Base-by-base conservation (phyloP, 2,329 filamentous ascomycete genomes). In the Pleurostoma richardsiae region DNA sequence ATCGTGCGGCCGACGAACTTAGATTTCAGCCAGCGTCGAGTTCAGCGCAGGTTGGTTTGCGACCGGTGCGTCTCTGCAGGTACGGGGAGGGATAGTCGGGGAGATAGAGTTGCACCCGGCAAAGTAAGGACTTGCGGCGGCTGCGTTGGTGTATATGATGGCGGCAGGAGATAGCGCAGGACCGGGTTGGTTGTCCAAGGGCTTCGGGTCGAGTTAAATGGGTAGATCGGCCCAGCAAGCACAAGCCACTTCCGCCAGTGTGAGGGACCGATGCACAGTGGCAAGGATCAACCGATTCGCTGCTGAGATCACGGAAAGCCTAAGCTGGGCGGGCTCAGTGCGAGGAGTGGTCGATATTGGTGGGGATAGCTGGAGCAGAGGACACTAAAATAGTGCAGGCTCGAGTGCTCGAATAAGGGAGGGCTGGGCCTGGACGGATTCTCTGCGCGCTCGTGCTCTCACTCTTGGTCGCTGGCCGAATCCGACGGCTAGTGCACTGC, bases 81-180 rank as follows among this genome's bases (percentile, higher is more conserved):
- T 57, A 53, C 57, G 54, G 52, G 59, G 55, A 61, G 56, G 56
- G 46, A 54, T 44, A 58, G 57, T 61, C 59, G 59, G 55, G 61
- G 56, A 19, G 46, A 54, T 44, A 58, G 57, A 62, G 60, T 60
- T 64, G 59, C 52, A 58, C 57, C 55, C 39, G 40, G 45, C 44
- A 56, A 56, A 54, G 49, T 52, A 52, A 49, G 43, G 19, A 54
- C 50, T 54, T 54, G 54, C 54, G 59, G 64, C 62, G 60, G 63
- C 61, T 59, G 54, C 51, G 57, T 57, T 60, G 60, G 61, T 58
- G 60, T 65, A 64, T 67, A 64, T 64, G 64, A 64, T 56, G 57
- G 59, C 57, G 57, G 60, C 57, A 62, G 54, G 48, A 53, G 49
- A 54, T 62, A 61, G 62, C 57, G 64, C 58, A 46, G 41, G 39